Conservation (phyloP, 2,329 filamentous ascomycete species). For the Beauveria pseudobassiana region DNA sequence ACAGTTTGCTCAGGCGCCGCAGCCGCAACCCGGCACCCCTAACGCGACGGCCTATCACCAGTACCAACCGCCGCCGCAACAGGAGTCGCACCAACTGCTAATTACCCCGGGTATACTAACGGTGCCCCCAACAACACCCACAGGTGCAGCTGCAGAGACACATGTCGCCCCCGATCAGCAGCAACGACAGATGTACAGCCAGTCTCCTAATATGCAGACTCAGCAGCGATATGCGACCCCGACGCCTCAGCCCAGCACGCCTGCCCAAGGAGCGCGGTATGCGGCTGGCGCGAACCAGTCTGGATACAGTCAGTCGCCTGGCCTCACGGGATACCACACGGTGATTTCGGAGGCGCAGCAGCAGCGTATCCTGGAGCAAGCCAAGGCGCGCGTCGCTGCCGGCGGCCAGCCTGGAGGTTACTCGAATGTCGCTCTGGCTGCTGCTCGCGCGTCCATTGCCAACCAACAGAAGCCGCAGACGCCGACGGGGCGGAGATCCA, state of each 20-base stretch:
- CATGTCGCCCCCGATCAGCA: slow-evolving; percentile 33
- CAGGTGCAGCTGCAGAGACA: slow-evolving; percentile 27
- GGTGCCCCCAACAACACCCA: slow-evolving; percentile 25
- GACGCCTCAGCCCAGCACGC: slow-evolving; percentile 15
- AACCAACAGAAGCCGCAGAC: slow-evolving; percentile 31
- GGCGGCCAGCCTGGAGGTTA: slow-evolving; percentile 36
- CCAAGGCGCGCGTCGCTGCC: slow-evolving; percentile 39
- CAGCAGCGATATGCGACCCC: slow-evolving; percentile 26
- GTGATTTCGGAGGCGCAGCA: slow-evolving; percentile 43
- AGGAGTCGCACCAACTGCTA: slow-evolving; percentile 29
- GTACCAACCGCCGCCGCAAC: slow-evolving; percentile 30
- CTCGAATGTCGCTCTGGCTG: slow-evolving; percentile 30
- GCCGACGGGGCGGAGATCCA: slow-evolving; percentile 24
- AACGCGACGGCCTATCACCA: slow-evolving; percentile 25
- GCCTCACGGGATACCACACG: slow-evolving; percentile 39
- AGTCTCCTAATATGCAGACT: slow-evolving; percentile 31
- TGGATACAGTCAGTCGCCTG: slow-evolving; percentile 25
- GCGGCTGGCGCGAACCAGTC: not conserved
- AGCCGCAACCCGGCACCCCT: slow-evolving; percentile 32
- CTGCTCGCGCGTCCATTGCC: slow-evolving; percentile 29
- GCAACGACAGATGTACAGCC: slow-evolving; percentile 30
- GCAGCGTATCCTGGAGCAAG: slow-evolving; percentile 43
- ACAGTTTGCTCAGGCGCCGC: slow-evolving; percentile 33
- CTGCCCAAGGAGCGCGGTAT: slow-evolving; percentile 1
- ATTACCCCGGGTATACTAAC: slow-evolving; percentile 34